Percentiles rank a stretch among this genome's conserved stretches.
These are phyloP conservation scores for Spiromastix sp. DNA, from an alignment of 2,329 filamentous ascomycete genomes.

Conservation along the genomic window DNA sequence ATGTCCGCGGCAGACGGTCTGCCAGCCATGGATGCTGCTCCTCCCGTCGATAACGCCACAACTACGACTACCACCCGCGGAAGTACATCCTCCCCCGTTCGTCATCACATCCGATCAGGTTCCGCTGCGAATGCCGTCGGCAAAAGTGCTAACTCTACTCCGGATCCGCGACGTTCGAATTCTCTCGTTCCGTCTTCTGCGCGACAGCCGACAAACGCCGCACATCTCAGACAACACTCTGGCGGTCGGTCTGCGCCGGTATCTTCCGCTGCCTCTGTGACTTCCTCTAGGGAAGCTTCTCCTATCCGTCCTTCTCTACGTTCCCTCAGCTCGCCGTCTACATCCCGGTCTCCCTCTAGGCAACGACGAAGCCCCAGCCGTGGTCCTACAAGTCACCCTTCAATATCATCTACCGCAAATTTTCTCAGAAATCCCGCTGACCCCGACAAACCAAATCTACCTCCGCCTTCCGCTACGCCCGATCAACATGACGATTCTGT, in stretches of 20 bases:
- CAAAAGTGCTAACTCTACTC: background rate
- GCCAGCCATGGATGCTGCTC: background rate
- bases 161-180: background rate
- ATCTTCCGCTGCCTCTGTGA: constrained; percentile 35
- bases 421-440: constrained; percentile 60
- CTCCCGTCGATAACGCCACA: background rate
- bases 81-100: background rate
- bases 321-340: constrained; percentile 20
- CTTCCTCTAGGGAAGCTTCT: constrained; percentile 40
- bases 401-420: constrained; percentile 49
- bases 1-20: background rate
- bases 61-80: background rate
- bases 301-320: constrained; percentile 28
- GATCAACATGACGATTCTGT: constrained; percentile 54
- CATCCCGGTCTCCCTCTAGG: constrained; percentile 33
- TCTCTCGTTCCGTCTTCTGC: background rate
- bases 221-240: constrained; percentile 10
- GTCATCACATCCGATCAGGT: background rate
- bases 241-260: constrained; percentile 20
- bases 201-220: background rate
- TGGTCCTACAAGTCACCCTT: constrained; percentile 29
- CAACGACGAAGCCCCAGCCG: constrained; percentile 59
- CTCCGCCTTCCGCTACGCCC: constrained; percentile 43
- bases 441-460: constrained; percentile 55
- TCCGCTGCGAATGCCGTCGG: background rate